A percentile compares a stretch with the other conserved stretches of the same genome.
Evolutionary conservation across 129 eudicot genomes (phyloP).

Genomic region (Lactuca saligna): DNA sequence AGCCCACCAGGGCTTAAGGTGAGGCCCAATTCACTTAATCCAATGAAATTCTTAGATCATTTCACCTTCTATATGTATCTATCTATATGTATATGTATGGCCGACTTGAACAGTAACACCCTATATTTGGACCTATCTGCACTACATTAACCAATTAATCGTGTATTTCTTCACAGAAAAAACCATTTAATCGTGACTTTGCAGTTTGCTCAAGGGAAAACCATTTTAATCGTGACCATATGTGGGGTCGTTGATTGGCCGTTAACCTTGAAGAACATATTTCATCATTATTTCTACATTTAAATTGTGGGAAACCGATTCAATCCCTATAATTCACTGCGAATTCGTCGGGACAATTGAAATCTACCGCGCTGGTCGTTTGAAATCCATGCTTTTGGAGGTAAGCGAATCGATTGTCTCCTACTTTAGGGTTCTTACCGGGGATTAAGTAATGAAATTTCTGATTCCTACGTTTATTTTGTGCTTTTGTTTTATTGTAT

Average conservation of each 20-base stretch:
- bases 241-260: conserved; percentile 1
- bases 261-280: neutral
- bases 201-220: neutral
- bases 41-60: no score
- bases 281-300: conserved; percentile 1
- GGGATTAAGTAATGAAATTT: neutral
- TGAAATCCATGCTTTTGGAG: conserved; percentile 10
- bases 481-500: neutral
- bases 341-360: neutral
- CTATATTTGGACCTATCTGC: neutral
- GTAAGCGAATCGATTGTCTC: conserved; percentile 6
- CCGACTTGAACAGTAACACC: neutral
- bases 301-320: conserved; percentile 6
- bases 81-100: no score
- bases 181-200: neutral
- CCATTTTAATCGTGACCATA: neutral
- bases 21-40: no score
- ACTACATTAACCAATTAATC: neutral
- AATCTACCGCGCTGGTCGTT: conserved; percentile 19
- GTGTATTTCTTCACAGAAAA: neutral
- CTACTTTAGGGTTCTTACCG: neutral
- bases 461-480: neutral
- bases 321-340: neutral
- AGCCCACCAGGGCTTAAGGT: no score
- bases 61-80: no score